phyloP scores from a whole-genome alignment of 1,284 basidiomycete species.

The Coriolopsis trogii region DNA sequence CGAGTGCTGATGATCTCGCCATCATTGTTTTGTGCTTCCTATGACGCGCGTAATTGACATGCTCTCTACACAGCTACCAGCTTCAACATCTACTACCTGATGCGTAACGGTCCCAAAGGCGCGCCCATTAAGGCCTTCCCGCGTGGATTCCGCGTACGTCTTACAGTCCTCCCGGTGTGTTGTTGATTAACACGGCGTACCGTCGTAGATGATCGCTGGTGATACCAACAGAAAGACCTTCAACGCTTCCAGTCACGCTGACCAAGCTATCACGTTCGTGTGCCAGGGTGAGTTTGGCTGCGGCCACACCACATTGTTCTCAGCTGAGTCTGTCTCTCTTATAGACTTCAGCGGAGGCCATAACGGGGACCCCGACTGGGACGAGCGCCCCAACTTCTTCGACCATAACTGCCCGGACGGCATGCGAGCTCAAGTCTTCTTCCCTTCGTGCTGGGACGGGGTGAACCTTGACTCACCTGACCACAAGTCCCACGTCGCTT shows the following conservation, averaged over 20 bases:
- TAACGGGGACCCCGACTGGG: constrained; percentile 24
- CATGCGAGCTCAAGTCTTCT: constrained; percentile 46
- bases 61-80: constrained; percentile 3
- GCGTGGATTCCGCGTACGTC: constrained; percentile 26
- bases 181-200: background rate
- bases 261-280: constrained; percentile 44
- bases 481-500: constrained; percentile 59
- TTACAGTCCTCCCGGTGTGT: background rate
- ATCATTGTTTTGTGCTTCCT: background rate
- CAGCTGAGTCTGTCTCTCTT: no score
- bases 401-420: constrained; percentile 39
- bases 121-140: constrained; percentile 29
- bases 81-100: constrained; percentile 33
- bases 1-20: background rate
- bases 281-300: constrained; percentile 36
- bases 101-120: constrained; percentile 11
- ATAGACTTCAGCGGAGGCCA: constrained; percentile 32
- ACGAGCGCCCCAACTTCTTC: constrained; percentile 29
- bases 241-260: constrained; percentile 38
- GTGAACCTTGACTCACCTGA: constrained; percentile 48
- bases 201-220: constrained; percentile 12
- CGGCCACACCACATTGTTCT: background rate
- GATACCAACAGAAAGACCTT: constrained; percentile 35
- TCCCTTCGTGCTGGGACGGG: constrained; percentile 49
- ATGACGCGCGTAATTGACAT: background rate